Base-by-base conservation (phyloP, 805 yeast species). In the Myxozyma geophila region DNA sequence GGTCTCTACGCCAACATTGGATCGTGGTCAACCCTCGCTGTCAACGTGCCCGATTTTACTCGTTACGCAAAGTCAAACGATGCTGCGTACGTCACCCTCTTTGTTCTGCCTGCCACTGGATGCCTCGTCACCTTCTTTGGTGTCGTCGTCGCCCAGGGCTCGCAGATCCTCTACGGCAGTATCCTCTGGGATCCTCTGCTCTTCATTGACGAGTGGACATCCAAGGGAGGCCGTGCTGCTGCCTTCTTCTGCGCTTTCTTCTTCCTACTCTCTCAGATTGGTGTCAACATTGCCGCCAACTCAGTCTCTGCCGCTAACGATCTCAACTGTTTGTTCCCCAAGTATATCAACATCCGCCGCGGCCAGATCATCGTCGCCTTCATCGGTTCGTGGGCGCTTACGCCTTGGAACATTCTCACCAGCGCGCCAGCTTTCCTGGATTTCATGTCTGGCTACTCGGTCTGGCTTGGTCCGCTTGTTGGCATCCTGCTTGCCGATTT, bases 181-280 rank as follows among this genome's bases (percentile, higher is more conserved):
- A 48, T 58, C 21, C 41, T 60, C 28, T 66, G 70, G 70, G 68
- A 66, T 44, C 70, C 70, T 21, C 40, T 66, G 21, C 50, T 17
- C 9, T 41, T 67, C 47, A 54, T 67, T 39, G 64, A 61, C 51
- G n/a, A 36, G 17, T 66, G 64, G 66, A 63, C 67, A 2, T 59
- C 67, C 15, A 59, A 41, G n/a, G 70, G 68, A 5, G 67, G 64
- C 19, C 69, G 70, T 10, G 70, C 68, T 13, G 69, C 64, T 15
- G 67, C 65, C 8, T 62, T 62, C 52, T 67, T 67, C 66, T 60
- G 59, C 36, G 70, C 64, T 3, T 59, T 66, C 50, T 55, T 85
- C 0, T 87, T 88, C 74, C 83, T 86, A 7, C 74, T 87, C 62
- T 90, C 90, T 54, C 92, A 87, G 77, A 74, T 88, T 64, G 92